Evolutionary conservation across 192 early-diverging fungal species (phyloP).

Genomic region (Thamnidium elegans): DNA sequence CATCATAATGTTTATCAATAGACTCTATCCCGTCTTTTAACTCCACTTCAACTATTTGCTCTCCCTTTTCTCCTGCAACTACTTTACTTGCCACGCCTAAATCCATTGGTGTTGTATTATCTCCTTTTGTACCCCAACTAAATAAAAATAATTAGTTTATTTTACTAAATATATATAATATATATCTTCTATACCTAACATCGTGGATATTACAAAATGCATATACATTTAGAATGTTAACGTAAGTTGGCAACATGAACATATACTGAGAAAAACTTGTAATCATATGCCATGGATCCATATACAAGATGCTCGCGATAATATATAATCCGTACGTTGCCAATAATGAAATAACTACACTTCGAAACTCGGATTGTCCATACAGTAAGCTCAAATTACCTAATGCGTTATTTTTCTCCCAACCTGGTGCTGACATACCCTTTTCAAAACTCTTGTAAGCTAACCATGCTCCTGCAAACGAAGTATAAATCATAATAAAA

Average conservation of each 20-base stretch:
- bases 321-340: constrained; percentile 71
- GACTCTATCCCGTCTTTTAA: constrained; percentile 75
- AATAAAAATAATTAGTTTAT: neutral
- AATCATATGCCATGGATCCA: constrained; percentile 81
- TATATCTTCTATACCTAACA: constrained; percentile 15
- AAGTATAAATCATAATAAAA: constrained; percentile 82
- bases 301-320: constrained; percentile 58
- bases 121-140: constrained; percentile 93
- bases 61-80: constrained; percentile 63
- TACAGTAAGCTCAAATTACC: constrained; percentile 61
- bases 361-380: constrained; percentile 63
- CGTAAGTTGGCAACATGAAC: constrained; percentile 70
- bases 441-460: constrained; percentile 45
- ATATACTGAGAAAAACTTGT: constrained; percentile 70
- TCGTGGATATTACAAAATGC: constrained; percentile 56
- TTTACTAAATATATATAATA: too few relatives aligned
- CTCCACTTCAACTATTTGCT: constrained; percentile 67
- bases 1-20: constrained; percentile 78
- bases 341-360: constrained; percentile 60
- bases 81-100: constrained; percentile 75
- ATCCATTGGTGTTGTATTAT: constrained; percentile 63
- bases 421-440: constrained; percentile 41
- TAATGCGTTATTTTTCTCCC: constrained; percentile 38
- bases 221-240: constrained; percentile 72
- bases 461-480: constrained; percentile 70